Conservation (phyloP, 1,139 yeast genomes). For the Pichia sp. region DNA sequence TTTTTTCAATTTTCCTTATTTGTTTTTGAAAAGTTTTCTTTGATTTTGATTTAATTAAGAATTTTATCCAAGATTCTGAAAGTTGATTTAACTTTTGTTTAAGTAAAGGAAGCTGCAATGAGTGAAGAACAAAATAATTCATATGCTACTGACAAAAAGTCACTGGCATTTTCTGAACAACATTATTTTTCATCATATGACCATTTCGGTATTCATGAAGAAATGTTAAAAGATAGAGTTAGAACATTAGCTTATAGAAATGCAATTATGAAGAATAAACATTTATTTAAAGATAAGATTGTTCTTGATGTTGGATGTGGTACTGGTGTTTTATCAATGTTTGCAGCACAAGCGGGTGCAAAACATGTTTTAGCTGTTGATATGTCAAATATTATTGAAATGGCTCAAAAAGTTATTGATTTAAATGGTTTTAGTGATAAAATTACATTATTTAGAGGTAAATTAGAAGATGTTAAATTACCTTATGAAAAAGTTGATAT, state of each 20-base stretch:
- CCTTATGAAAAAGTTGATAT: slow-evolving; percentile 85
- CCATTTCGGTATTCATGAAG: slow-evolving; percentile 97
- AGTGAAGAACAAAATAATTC: too few relatives aligned
- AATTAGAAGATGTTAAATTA: slow-evolving; percentile 85
- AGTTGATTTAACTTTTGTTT: too few relatives aligned
- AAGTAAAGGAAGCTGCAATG: slow-evolving; percentile 1
- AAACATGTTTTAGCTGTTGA: slow-evolving; percentile 96
- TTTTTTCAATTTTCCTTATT: too few relatives aligned
- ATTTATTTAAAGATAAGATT: slow-evolving; percentile 82
- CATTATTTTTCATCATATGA: slow-evolving; percentile 94
- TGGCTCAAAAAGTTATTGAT: slow-evolving; percentile 82
- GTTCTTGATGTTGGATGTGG: slow-evolving; percentile 99
- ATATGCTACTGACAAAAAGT: slow-evolving; percentile 49
- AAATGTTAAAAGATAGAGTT: slow-evolving; percentile 93
- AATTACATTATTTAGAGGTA: slow-evolving; percentile 86
- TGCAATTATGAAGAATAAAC: slow-evolving; percentile 88
- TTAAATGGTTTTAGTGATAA: slow-evolving; percentile 82
- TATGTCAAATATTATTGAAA: slow-evolving; percentile 92
- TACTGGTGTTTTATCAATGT: slow-evolving; percentile 94
- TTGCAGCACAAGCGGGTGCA: slow-evolving; percentile 98
- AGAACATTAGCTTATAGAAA: slow-evolving; percentile 90
- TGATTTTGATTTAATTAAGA: too few relatives aligned
- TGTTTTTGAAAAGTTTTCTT: too few relatives aligned
- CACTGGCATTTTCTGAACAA: slow-evolving; percentile 65
- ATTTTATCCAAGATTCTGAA: too few relatives aligned